phyloP scores from a whole-genome alignment of 495 filamentous ascomycete species.

The Monascus purpureus region DNA sequence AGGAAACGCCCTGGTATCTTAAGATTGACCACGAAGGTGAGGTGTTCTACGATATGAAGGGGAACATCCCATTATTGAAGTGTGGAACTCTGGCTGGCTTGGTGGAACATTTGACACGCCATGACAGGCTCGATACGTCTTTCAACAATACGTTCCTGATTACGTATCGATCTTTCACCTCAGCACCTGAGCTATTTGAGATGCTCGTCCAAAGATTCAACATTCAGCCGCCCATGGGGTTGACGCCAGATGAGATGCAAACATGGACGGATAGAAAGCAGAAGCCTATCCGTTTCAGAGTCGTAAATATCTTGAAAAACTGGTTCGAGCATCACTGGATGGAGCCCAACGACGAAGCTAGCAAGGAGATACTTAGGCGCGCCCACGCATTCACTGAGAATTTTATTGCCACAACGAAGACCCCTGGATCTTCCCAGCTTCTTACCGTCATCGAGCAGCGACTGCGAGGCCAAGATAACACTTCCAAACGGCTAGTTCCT shows the following conservation, averaged over 20 bases:
- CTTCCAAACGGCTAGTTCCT: slow-evolving; percentile 73
- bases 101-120: slow-evolving; percentile 91
- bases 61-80: slow-evolving; percentile 55
- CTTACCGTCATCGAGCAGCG: slow-evolving; percentile 79
- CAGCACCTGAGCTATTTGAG: slow-evolving; percentile 81
- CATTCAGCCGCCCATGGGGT: slow-evolving; percentile 79
- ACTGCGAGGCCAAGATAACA: slow-evolving; percentile 70
- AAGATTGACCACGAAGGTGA: slow-evolving; percentile 83
- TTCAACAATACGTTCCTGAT: slow-evolving; percentile 98
- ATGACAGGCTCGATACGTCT: slow-evolving; percentile 86
- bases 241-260: slow-evolving; percentile 63
- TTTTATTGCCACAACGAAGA: slow-evolving; percentile 80
- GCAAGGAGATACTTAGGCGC: slow-evolving; percentile 69
- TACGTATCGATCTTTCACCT: slow-evolving; percentile 91
- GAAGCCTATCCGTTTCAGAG: slow-evolving; percentile 84
- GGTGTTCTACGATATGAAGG: slow-evolving; percentile 75
- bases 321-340: slow-evolving; percentile 99
- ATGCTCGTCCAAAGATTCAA: slow-evolving; percentile 81
- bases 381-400: slow-evolving; percentile 87
- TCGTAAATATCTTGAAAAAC: slow-evolving; percentile 93
- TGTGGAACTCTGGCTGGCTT: slow-evolving; percentile 79
- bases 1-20: slow-evolving; percentile 73
- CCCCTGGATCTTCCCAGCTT: slow-evolving; percentile 68
- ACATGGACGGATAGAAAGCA: slow-evolving; percentile 89
- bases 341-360: slow-evolving; percentile 75